A percentile compares a stretch with the other conserved stretches of the same genome.
Evolutionary conservation across 495 filamentous ascomycete species (phyloP).

Genomic region (Aspergillus cristatus): DNA sequence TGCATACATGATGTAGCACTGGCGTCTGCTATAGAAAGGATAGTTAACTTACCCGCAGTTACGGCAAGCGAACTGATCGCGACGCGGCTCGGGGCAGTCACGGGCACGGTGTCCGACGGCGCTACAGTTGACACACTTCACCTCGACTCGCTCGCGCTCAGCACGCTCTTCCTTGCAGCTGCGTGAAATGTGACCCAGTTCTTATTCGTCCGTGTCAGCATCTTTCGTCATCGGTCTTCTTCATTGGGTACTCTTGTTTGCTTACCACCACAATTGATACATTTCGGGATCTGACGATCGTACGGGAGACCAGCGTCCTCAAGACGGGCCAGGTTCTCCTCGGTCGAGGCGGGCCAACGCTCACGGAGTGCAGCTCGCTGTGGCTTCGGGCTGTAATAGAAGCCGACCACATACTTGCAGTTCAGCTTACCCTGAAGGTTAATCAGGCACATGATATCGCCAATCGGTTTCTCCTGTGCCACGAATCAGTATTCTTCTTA

Average conservation of each 20-base stretch:
- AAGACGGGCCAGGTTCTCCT: conserved; percentile 70
- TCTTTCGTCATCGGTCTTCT: neutral
- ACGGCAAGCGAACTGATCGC: conserved; percentile 59
- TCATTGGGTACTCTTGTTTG: neutral
- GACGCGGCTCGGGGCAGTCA: conserved; percentile 53
- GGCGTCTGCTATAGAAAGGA: neutral
- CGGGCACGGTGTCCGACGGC: conserved; percentile 63
- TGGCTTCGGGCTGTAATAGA: conserved; percentile 55
- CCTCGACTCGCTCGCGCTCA: conserved; percentile 33
- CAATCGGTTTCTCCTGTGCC: conserved; percentile 44
- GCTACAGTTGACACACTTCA: conserved; percentile 70
- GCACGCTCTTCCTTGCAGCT: conserved; percentile 55
- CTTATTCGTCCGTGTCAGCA: conserved; percentile 22
- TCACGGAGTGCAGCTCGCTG: conserved; percentile 50
- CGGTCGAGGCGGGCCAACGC: conserved; percentile 53
- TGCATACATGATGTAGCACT: neutral
- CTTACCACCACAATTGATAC: conserved; percentile 57
- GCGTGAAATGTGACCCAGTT: conserved; percentile 65
- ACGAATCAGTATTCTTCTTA: neutral
- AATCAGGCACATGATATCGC: conserved; percentile 61
- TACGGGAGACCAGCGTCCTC: conserved; percentile 60
- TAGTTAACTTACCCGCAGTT: conserved; percentile 61
- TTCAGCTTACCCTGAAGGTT: conserved; percentile 74
- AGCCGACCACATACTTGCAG: conserved; percentile 64
- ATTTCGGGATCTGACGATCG: conserved; percentile 58